Evolutionary conservation across 345 rosid species (phyloP).

Genomic region (Brassica carinata): DNA sequence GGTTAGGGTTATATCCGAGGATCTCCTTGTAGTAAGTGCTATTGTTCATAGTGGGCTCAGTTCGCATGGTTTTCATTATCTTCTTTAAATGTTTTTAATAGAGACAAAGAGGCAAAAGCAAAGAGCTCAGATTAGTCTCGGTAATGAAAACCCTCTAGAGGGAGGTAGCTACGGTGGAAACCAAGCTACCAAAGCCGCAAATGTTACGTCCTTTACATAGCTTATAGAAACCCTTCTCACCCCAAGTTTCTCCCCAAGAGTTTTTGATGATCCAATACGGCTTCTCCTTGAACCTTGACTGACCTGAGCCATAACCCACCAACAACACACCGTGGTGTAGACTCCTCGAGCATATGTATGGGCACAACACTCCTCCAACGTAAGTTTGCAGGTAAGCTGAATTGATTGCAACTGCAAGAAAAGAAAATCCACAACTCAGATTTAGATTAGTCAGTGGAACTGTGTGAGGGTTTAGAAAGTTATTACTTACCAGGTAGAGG

Average conservation of each 20-base stretch:
- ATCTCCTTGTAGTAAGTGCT: neutral
- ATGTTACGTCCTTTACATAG: conserved; percentile 76
- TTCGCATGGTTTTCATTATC: neutral
- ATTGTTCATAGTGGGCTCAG: neutral
- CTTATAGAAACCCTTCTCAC: conserved; percentile 77
- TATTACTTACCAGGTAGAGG: conserved; percentile 47
- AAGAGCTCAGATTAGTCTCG: neutral
- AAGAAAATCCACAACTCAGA: neutral
- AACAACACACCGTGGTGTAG: conserved; percentile 81
- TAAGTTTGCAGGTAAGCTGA: conserved; percentile 88
- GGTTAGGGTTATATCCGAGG: too few relatives aligned
- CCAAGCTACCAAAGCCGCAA: conserved; percentile 86
- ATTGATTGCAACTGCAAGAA: conserved; percentile 60
- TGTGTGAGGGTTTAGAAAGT: neutral
- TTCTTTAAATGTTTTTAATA: neutral
- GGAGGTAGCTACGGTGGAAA: conserved; percentile 75
- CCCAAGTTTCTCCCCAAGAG: conserved; percentile 89
- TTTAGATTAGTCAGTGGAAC: neutral
- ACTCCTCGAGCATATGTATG: conserved; percentile 68
- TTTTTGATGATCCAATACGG: conserved; percentile 92
- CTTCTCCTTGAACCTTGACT: conserved; percentile 73
- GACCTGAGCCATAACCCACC: conserved; percentile 83
- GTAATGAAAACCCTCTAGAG: neutral
- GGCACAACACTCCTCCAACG: conserved; percentile 82
- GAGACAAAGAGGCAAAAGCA: neutral